phyloP scores from a whole-genome alignment of 148 eudicot genomes.

The Silene uniflora region DNA sequence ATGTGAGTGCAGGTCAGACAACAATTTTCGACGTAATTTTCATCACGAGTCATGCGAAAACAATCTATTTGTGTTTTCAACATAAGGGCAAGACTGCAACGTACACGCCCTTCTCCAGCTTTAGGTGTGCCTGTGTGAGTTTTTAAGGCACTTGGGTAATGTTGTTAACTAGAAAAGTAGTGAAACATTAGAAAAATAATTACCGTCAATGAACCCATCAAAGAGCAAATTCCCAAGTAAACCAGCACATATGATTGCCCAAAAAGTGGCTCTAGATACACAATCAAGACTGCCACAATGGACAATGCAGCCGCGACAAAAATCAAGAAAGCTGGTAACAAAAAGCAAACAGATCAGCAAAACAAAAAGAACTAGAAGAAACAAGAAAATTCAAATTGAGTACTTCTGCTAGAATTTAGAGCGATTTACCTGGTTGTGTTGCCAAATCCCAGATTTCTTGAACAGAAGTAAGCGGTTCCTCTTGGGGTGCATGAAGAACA shows the following conservation, averaged over 20 bases:
- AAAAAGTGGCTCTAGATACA: slow-evolving; percentile 73
- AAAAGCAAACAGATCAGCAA: slow-evolving; percentile 24
- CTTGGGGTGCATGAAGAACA: slow-evolving; percentile 93
- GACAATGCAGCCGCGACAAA: slow-evolving; percentile 69
- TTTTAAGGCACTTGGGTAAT: not conserved
- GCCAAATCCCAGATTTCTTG: slow-evolving; percentile 80
- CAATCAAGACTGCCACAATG: slow-evolving; percentile 52
- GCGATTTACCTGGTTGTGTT: slow-evolving; percentile 65
- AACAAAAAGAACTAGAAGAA: not conserved
- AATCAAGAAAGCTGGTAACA: slow-evolving; percentile 64
- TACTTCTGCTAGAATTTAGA: not conserved
- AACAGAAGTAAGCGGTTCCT: slow-evolving; percentile 64
- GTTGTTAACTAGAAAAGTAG: not conserved
- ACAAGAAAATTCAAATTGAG: not conserved
- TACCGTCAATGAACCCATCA: slow-evolving; percentile 87
- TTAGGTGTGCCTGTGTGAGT: not conserved
- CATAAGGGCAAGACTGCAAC: not conserved
- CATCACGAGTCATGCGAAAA: not conserved
- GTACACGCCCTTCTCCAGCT: not conserved
- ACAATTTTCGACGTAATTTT: too few relatives aligned
- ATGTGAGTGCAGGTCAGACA: not conserved
- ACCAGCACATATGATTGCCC: slow-evolving; percentile 82
- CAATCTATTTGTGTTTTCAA: not conserved
- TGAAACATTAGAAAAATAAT: slow-evolving; percentile 13
- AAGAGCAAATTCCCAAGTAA: slow-evolving; percentile 88